Percentiles rank a stretch among this genome's conserved stretches.
These are phyloP conservation scores for Hyaloscypha finlandica DNA, from an alignment of 495 filamentous ascomycete genomes.

Conservation along the genomic window DNA sequence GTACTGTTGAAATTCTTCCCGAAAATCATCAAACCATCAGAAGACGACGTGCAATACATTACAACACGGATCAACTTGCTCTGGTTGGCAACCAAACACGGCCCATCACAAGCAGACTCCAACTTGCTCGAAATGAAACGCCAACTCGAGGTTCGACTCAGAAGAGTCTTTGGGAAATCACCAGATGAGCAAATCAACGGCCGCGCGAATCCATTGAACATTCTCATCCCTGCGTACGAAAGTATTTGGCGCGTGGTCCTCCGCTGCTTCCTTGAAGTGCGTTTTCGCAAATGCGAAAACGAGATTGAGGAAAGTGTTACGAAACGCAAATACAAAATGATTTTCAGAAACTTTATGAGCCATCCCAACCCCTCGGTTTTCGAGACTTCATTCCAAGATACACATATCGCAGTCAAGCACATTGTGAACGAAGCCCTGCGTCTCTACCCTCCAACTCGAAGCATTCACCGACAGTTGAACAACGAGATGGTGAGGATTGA, in stretches of 20 bases:
- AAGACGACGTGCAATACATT: neutral
- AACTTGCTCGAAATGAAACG: neutral
- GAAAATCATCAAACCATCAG: neutral
- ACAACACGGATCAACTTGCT: neutral
- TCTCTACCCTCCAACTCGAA: neutral
- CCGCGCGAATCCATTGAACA: neutral
- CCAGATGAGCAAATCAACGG: neutral
- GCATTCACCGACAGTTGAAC: neutral
- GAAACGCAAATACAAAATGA: neutral
- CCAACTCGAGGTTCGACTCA: neutral
- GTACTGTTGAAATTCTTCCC: neutral
- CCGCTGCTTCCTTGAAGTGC: neutral
- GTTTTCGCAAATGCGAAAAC: neutral
- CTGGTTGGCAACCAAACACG: neutral
- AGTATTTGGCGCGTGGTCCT: neutral
- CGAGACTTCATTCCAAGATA: neutral
- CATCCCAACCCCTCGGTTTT: neutral
- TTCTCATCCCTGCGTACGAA: neutral
- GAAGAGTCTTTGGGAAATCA: neutral
- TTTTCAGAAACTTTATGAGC: neutral
- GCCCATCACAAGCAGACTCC: neutral
- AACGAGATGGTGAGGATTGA: slow-evolving; percentile 4
- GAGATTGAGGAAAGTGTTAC: neutral
- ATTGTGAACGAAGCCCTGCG: neutral
- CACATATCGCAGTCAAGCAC: neutral